Evolutionary conservation across 176 grass and related monocot genomes (phyloP), one percentile per base, ranked within the genome.

Genomic region (Avena eriantha): DNA sequence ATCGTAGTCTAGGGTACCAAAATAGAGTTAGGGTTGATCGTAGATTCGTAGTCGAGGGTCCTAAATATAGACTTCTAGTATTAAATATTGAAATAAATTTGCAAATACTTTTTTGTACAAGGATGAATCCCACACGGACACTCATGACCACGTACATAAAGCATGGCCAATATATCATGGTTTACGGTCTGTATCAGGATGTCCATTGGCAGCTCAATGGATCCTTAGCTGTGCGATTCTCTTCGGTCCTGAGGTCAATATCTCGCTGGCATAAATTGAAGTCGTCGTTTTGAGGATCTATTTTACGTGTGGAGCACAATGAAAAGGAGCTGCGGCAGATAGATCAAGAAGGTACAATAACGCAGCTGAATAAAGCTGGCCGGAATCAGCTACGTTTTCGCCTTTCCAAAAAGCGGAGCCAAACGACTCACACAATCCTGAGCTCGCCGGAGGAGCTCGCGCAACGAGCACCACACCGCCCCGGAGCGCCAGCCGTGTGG

Each of bases 401-500:
- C 3, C 72, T 75, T 75, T 75, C 14, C 22, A 2, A 0, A 51
- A 75, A 75, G 46, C 23, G 10, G 5, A 46, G 19, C 69, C 0
- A 46, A 19, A 22, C 8, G 69, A n/a, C 21, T 39, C 69, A 72
- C 69, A 72, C 10, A 46, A 46, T 14, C 19, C 19, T 72, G 45
- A 26, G 71, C 71, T 74, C 11, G 71, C 41, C 70, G 45, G 71
- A 74, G 45, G 71, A 74, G 71, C 1, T 15, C 43, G n/a, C n/a
- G 39, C 39, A 41, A 41, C 39, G 39, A 41, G 39, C 39, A 41
- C 39, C 51, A 75, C 22, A 50, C 46, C 22, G 11, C 60, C 26
- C 23, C 60, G 60, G 60, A 29, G 60, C 22, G 24, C 22, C 10
- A 0, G 24, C 24, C 61, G 23, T 64, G 61, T 65, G 61, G 61